These are phyloP conservation scores for Candida glucosophila DNA, from an alignment of 1,139 yeast species.

Conservation along the genomic window DNA sequence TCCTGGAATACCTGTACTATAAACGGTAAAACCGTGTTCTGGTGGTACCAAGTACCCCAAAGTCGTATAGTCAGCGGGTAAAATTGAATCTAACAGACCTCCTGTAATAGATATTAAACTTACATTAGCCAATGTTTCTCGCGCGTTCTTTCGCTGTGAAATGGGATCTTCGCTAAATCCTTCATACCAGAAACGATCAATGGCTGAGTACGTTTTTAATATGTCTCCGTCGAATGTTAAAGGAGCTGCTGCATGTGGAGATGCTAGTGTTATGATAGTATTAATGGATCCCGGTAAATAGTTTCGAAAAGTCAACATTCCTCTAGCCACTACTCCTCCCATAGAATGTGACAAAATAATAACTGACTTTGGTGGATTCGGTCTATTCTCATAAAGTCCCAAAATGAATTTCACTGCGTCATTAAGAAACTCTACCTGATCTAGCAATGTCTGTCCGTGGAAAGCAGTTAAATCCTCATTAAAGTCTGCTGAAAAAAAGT, in stretches of 20 bases:
- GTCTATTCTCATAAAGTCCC: constrained; percentile 41
- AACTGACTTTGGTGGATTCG: constrained; percentile 56
- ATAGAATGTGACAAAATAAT: constrained; percentile 86
- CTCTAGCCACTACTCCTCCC: constrained; percentile 92
- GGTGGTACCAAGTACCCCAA: constrained; percentile 66
- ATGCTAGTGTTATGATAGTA: constrained; percentile 77
- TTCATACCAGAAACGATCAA: constrained; percentile 75
- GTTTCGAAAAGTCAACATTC: constrained; percentile 71
- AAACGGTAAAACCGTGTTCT: constrained; percentile 73
- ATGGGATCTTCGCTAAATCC: constrained; percentile 31
- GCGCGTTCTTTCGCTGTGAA: constrained; percentile 33
- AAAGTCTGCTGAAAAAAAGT: constrained; percentile 85
- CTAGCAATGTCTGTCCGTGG: constrained; percentile 87
- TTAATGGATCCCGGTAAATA: constrained; percentile 66
- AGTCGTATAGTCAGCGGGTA: constrained; percentile 92
- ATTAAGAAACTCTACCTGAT: constrained; percentile 88
- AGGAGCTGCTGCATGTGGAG: constrained; percentile 93
- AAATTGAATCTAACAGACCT: constrained; percentile 69
- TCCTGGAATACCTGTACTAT: constrained; percentile 76
- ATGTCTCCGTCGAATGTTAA: constrained; percentile 93
- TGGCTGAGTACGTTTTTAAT: constrained; percentile 59
- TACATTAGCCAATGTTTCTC: constrained; percentile 40
- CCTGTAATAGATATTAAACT: constrained; percentile 79
- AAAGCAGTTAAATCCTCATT: constrained; percentile 95
- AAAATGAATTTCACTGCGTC: constrained; percentile 78